Evolutionary conservation across 495 filamentous ascomycete genomes (phyloP).

Genomic region (Penicillium diatomitis): DNA sequence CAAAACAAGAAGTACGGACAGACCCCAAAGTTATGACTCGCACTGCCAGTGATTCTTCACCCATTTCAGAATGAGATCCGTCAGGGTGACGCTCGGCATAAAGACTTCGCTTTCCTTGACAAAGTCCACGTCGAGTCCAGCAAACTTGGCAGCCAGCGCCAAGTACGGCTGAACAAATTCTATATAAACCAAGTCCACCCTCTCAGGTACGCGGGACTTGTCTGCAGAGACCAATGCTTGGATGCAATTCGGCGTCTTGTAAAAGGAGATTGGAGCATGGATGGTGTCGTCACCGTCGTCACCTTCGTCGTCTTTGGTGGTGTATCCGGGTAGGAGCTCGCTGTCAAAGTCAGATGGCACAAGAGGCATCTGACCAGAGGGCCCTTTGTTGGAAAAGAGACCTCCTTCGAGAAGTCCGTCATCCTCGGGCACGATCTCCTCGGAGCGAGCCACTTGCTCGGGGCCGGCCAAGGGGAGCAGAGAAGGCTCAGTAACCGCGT

Average conservation of each 20-base stretch:
- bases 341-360: slow-evolving; percentile 2
- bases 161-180: slow-evolving; percentile 84
- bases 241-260: slow-evolving; percentile 74
- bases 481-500: slow-evolving; percentile 3
- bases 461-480: slow-evolving; percentile 25
- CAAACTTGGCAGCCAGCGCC: slow-evolving; percentile 59
- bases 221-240: slow-evolving; percentile 53
- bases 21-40: slow-evolving; percentile 5
- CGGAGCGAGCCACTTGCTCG: slow-evolving; percentile 23
- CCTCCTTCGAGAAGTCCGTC: neutral
- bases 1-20: neutral
- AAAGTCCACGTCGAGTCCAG: slow-evolving; percentile 50
- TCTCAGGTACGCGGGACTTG: slow-evolving; percentile 41
- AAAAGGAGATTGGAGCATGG: slow-evolving; percentile 64
- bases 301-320: slow-evolving; percentile 76
- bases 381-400: neutral
- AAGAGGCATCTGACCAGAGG: slow-evolving; percentile 18
- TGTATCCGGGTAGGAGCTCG: slow-evolving; percentile 68
- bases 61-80: slow-evolving; percentile 67
- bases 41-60: slow-evolving; percentile 68
- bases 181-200: slow-evolving; percentile 78
- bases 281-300: slow-evolving; percentile 87
- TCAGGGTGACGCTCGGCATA: slow-evolving; percentile 58
- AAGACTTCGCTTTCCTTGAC: slow-evolving; percentile 49
- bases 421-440: slow-evolving; percentile 6